These are phyloP conservation scores for Stemphylium lycopersici DNA, from an alignment of 2,329 filamentous ascomycete genomes.

Conservation along the genomic window DNA sequence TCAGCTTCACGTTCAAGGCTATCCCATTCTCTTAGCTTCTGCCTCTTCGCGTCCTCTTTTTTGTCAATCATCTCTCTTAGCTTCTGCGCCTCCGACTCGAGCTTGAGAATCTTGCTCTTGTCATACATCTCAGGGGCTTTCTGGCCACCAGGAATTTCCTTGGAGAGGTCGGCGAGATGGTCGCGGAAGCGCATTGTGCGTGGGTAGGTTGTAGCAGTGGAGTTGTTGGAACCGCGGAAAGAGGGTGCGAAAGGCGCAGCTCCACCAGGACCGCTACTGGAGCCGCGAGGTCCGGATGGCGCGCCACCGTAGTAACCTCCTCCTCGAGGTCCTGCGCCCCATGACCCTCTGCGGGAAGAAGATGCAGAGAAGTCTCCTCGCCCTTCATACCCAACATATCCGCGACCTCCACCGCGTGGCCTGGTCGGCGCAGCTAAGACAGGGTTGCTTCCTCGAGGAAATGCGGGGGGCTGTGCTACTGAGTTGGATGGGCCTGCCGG, in stretches of 20 bases:
- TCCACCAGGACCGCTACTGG: slow-evolving; percentile 33
- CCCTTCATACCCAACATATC: slow-evolving; percentile 47
- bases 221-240: slow-evolving; percentile 52
- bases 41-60: slow-evolving; percentile 53
- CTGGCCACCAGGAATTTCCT: slow-evolving; percentile 53
- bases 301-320: slow-evolving; percentile 37
- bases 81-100: slow-evolving; percentile 56
- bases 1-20: slow-evolving; percentile 52
- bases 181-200: slow-evolving; percentile 55
- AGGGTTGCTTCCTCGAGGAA: slow-evolving; percentile 44
- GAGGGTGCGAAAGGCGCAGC: slow-evolving; percentile 41
- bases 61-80: slow-evolving; percentile 54
- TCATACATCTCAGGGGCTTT: slow-evolving; percentile 53
- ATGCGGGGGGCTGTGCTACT: slow-evolving; percentile 43
- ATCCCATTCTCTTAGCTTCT: slow-evolving; percentile 55
- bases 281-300: slow-evolving; percentile 45
- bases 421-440: slow-evolving; percentile 49
- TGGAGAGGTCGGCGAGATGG: slow-evolving; percentile 53
- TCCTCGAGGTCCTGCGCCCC: slow-evolving; percentile 42
- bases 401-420: slow-evolving; percentile 49
- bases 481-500: slow-evolving; percentile 46
- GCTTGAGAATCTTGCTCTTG: slow-evolving; percentile 50
- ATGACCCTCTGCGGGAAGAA: slow-evolving; percentile 45
- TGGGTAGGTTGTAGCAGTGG: slow-evolving; percentile 54
- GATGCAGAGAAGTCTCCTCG: slow-evolving; percentile 43